Evolutionary conservation across 306 rosid genomes (phyloP).

Genomic region (Cicer chorassanicum): DNA sequence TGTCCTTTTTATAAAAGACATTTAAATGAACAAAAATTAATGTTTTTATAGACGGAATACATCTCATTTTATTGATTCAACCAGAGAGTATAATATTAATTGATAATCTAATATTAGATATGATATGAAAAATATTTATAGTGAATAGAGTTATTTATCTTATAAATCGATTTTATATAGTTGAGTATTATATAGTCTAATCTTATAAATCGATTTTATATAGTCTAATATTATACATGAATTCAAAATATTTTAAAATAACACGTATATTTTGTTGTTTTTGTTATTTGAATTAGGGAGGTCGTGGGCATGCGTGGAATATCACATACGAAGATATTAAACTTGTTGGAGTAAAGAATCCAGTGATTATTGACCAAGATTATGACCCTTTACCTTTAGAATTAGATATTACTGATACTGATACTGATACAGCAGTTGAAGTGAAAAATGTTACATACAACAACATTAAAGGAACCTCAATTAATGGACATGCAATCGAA

Average conservation of each 20-base stretch:
- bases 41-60: too few relatives aligned
- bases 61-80: too few relatives aligned
- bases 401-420: neutral
- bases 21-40: too few relatives aligned
- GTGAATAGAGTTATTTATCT: neutral
- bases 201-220: neutral
- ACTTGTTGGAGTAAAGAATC: constrained; percentile 32
- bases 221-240: neutral
- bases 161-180: neutral
- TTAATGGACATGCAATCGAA: constrained; percentile 10
- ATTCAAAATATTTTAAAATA: neutral
- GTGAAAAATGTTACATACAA: constrained; percentile 51
- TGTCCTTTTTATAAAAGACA: too few relatives aligned
- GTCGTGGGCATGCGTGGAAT: constrained; percentile 57
- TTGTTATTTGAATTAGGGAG: constrained; percentile 44
- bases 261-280: neutral
- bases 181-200: neutral
- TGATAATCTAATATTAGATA: too few relatives aligned
- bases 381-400: neutral
- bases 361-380: constrained; percentile 52
- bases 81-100: too few relatives aligned
- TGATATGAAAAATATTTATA: too few relatives aligned
- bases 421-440: neutral
- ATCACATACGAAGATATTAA: constrained; percentile 54
- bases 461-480: constrained; percentile 51